phyloP scores from a whole-genome alignment of 169 alveolate genomes.

The Plasmodium ovale region DNA sequence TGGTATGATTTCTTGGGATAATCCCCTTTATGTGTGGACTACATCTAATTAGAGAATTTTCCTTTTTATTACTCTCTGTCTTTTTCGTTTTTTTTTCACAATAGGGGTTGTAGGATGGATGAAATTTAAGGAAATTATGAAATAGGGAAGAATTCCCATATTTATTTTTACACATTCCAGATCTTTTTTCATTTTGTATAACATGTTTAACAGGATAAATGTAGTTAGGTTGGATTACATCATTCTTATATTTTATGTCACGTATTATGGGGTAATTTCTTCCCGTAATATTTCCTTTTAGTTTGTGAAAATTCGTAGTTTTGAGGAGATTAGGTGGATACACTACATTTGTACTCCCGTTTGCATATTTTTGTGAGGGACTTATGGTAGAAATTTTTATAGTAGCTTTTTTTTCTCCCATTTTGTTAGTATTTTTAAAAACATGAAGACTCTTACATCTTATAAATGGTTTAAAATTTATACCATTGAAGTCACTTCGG shows the following conservation, averaged over 20 bases:
- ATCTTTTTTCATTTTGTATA: no score
- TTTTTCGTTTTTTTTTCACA: no score
- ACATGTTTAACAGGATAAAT: no score
- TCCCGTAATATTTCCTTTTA: not conserved
- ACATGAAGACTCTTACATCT: constrained; percentile 26
- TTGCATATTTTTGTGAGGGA: constrained; percentile 15
- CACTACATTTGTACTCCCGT: not conserved
- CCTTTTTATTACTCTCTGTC: not conserved
- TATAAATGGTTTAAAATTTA: constrained; percentile 66
- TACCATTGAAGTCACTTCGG: constrained; percentile 55
- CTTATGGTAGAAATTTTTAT: constrained; percentile 53
- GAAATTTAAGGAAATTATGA: no score
- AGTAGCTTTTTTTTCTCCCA: constrained; percentile 25
- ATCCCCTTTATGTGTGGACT: not conserved
- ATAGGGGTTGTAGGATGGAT: no score
- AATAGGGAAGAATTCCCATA: no score
- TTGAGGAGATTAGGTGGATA: constrained; percentile 1
- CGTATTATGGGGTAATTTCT: no score
- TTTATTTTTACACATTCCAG: no score
- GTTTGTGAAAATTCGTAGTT: constrained; percentile 1
- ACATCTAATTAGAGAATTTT: not conserved
- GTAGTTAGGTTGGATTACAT: no score
- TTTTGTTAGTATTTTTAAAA: not conserved
- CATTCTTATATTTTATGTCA: no score
- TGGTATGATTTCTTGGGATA: not conserved